Conservation (phyloP, 495 filamentous ascomycete genomes). For the Trypethelium eluteriae region DNA sequence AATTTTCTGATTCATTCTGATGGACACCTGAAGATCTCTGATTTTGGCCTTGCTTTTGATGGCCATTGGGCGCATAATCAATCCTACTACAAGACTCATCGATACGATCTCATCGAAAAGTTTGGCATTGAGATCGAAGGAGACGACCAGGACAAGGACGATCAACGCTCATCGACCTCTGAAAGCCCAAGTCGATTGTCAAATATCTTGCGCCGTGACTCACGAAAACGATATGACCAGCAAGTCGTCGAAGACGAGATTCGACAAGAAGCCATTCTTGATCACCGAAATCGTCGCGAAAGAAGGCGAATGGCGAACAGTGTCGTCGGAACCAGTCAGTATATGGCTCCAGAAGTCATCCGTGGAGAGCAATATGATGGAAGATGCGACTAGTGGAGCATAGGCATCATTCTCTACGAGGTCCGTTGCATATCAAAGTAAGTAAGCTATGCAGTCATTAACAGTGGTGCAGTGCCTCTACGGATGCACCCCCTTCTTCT, state of each 20-base stretch:
- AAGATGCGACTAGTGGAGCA: slow-evolving; percentile 93
- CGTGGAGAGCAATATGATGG: slow-evolving; percentile 78
- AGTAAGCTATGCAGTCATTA: neutral
- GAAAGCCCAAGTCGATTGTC: slow-evolving; percentile 19
- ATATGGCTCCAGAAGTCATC: slow-evolving; percentile 94
- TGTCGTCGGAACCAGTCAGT: slow-evolving; percentile 93
- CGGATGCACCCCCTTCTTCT: slow-evolving; percentile 81
- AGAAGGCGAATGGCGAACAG: slow-evolving; percentile 69
- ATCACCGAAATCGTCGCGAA: slow-evolving; percentile 70
- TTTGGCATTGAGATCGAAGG: slow-evolving; percentile 68
- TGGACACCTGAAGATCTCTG: slow-evolving; percentile 88
- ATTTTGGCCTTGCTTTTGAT: slow-evolving; percentile 91
- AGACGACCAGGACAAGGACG: slow-evolving; percentile 62
- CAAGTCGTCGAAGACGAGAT: slow-evolving; percentile 17
- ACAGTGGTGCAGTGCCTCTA: slow-evolving; percentile 60
- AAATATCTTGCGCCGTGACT: slow-evolving; percentile 13
- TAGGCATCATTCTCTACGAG: slow-evolving; percentile 87
- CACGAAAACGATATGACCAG: neutral
- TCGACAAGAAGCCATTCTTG: slow-evolving; percentile 52
- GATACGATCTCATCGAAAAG: slow-evolving; percentile 65
- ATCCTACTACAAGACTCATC: slow-evolving; percentile 71
- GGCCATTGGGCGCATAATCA: slow-evolving; percentile 92
- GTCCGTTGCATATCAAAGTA: slow-evolving; percentile 32
- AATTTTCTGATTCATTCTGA: slow-evolving; percentile 86
- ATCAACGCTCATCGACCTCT: slow-evolving; percentile 26